Conservation (phyloP, 768 basidiomycete genomes). For the Leccinum uliginosum region DNA sequence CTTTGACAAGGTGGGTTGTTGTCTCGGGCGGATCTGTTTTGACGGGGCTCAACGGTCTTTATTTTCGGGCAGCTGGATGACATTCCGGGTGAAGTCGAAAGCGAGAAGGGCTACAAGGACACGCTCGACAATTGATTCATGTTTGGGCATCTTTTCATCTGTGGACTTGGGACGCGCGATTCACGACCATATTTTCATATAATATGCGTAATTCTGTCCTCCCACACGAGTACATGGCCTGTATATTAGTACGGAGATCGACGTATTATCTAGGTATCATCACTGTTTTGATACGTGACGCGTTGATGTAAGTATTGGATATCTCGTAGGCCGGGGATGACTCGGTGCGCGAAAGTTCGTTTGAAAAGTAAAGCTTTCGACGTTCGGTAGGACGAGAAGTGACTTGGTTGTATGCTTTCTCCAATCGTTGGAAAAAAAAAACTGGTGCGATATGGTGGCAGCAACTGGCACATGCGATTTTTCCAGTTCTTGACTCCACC, state of each 20-base stretch:
- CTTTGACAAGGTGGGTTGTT: conserved; percentile 62
- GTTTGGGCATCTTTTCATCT: neutral
- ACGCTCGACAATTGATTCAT: conserved; percentile 20
- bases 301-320: neutral
- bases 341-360: too few species aligned
- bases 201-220: neutral
- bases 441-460: too few species aligned
- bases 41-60: neutral
- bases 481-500: too few species aligned
- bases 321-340: too few species aligned
- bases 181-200: neutral
- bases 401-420: too few species aligned
- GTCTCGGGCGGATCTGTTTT: neutral
- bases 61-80: conserved; percentile 39
- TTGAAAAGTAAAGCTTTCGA: too few species aligned
- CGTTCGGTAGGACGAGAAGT: too few species aligned
- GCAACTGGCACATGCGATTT: too few species aligned
- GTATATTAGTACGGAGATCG: conserved; percentile 6
- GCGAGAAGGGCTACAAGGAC: conserved; percentile 55
- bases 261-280: conserved; percentile 3
- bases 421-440: too few species aligned
- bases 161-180: neutral
- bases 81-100: conserved; percentile 62
- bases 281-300: neutral
- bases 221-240: neutral